Evolutionary conservation across 2,329 filamentous ascomycete species (phyloP), one percentile per base, ranked within the genome.

Genomic region (Aspergillus pseudoterreus): DNA sequence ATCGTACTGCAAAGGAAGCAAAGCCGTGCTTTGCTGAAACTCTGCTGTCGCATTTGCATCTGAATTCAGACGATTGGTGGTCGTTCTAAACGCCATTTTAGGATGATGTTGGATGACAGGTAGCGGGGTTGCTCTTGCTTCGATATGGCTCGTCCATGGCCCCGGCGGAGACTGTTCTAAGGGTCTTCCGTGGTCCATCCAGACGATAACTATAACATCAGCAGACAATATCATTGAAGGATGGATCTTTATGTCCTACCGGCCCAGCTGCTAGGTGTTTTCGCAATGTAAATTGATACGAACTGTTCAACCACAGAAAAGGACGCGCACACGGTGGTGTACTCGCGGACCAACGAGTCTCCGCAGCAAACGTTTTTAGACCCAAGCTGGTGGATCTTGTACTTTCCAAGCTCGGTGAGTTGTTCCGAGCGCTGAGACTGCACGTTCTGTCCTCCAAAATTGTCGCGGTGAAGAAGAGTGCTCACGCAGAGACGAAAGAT

Each of bases 301-400:
- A 21, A 42, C 32, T 48, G 46, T 48, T 48, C 46, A 32, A 48
- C 32, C 35, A 48, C 46, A 32, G 46, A 48, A 21, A 50, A 45
- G 2, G 9, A 32, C 6, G 42, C 14, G 30, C 48, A 45, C 4
- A 50, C n/a, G 6, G 42, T 50, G 11, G 48, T 15, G 19, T 50
- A 50, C 21, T 50, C 48, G 12, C 43, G 48, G 30, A 50, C 48
- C 14, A 50, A 10, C 9, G 48, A 50, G 43, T 45, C 48, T 39
- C 48, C 48, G 32, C 42, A 45, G 6, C 48, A 33, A 10, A 32
- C 21, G 21, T n/a, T 36, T 6, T 12, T 45, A 11, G 48, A 50
- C 19, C 47, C 47, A 38, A 50, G 48, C 21, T 45, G 48, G 24
- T 45, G 45, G 14, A 47, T 30, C 30, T 33, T 50, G 22, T 50